These are phyloP conservation scores for Grammothele lineata DNA, from an alignment of 768 basidiomycete species.

Conservation along the genomic window DNA sequence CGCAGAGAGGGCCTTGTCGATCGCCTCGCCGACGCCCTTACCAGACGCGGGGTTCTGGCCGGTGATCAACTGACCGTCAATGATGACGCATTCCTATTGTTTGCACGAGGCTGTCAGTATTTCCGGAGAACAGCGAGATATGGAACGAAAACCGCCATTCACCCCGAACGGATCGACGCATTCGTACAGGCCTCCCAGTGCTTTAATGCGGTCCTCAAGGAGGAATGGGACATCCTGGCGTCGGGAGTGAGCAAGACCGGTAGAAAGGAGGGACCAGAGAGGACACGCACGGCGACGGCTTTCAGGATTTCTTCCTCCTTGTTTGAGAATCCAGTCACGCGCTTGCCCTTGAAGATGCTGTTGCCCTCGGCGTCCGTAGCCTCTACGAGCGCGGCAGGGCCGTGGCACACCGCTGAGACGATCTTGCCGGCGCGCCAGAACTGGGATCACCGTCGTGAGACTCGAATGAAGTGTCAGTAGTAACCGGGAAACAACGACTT, in stretches of 20 bases:
- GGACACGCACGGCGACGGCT: conserved; percentile 41
- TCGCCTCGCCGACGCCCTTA: conserved; percentile 46
- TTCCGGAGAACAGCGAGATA: too few relatives aligned
- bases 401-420: conserved; percentile 75
- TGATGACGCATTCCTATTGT: conserved; percentile 49
- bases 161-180: conserved; percentile 55
- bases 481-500: too few relatives aligned
- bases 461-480: too few relatives aligned
- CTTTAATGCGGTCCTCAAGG: conserved; percentile 59
- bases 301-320: conserved; percentile 52
- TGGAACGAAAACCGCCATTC: too few relatives aligned
- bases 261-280: background rate
- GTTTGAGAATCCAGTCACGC: conserved; percentile 68
- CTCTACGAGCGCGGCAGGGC: conserved; percentile 66
- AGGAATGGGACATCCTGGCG: conserved; percentile 59
- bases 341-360: conserved; percentile 60
- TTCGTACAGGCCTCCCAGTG: conserved; percentile 60
- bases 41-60: conserved; percentile 77
- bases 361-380: conserved; percentile 51
- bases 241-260: too few relatives aligned
- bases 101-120: conserved; percentile 1
- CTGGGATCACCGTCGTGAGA: too few relatives aligned
- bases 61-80: conserved; percentile 57
- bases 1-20: conserved; percentile 44
- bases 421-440: conserved; percentile 68